Percentiles rank a stretch among this genome's conserved stretches.
Evolutionary conservation across 2,329 filamentous ascomycete species (phyloP).

Genomic region (Aspergillus vadensis): DNA sequence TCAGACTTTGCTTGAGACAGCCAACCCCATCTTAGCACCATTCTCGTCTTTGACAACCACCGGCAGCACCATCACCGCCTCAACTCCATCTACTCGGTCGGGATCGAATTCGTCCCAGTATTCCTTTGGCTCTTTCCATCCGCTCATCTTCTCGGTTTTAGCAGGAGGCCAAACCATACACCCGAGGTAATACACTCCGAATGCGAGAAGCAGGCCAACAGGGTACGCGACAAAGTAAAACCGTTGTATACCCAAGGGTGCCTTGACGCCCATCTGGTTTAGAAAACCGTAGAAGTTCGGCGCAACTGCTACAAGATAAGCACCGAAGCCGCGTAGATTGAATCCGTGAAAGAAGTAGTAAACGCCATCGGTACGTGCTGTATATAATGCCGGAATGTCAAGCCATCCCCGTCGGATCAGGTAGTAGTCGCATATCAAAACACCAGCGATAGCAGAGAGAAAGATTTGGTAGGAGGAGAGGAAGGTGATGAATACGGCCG

Average conservation of each 20-base stretch:
- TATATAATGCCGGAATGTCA: conserved; percentile 40
- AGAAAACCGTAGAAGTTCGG: conserved; percentile 49
- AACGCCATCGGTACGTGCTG: conserved; percentile 26
- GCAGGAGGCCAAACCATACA: conserved; percentile 10
- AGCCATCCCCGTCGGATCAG: conserved; percentile 41
- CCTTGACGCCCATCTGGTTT: conserved; percentile 40
- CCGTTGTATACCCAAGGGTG: conserved; percentile 30
- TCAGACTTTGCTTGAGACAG: too few relatives aligned
- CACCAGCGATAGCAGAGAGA: conserved; percentile 45
- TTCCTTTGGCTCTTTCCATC: conserved; percentile 41
- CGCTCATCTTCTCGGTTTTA: conserved; percentile 16
- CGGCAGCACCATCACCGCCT: not conserved
- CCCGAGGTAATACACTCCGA: conserved; percentile 19
- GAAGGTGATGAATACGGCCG: conserved; percentile 44
- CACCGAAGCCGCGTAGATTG: conserved; percentile 37
- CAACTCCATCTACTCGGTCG: not conserved
- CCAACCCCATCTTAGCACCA: too few relatives aligned
- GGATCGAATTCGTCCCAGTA: conserved; percentile 33
- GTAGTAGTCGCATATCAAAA: conserved; percentile 49
- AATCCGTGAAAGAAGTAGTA: conserved; percentile 41
- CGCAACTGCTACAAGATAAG: conserved; percentile 40
- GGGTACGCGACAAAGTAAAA: conserved; percentile 62
- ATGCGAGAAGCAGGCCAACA: conserved; percentile 48
- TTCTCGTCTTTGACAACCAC: not conserved
- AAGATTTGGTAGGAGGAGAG: conserved; percentile 46